phyloP scores from a whole-genome alignment of 2,329 filamentous ascomycete species.

The Pyricularia sp. region DNA sequence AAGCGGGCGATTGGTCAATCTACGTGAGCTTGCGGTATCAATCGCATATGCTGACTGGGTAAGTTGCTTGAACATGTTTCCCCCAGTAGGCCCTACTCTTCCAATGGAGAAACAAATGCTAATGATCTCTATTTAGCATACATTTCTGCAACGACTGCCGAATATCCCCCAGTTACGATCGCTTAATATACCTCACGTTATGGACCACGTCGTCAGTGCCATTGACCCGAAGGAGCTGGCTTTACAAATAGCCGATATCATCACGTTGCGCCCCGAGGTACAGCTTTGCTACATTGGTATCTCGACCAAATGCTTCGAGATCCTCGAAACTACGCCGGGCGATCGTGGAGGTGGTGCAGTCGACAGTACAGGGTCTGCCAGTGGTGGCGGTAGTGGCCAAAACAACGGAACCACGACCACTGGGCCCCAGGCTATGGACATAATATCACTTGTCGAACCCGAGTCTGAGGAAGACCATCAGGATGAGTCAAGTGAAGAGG shows the following conservation, averaged over 20 bases:
- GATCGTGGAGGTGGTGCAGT: conserved; percentile 24
- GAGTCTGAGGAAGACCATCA: conserved; percentile 31
- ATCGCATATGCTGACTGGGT: conserved; percentile 75
- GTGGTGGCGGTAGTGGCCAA: conserved; percentile 11
- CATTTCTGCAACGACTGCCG: conserved; percentile 67
- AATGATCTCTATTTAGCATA: conserved; percentile 46
- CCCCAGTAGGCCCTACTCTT: neutral
- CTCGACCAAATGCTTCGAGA: conserved; percentile 71
- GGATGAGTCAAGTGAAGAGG: conserved; percentile 30
- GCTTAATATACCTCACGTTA: conserved; percentile 18
- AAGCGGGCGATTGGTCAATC: conserved; percentile 62
- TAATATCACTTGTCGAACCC: conserved; percentile 6
- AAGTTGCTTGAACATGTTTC: conserved; percentile 22
- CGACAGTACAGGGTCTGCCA: conserved; percentile 5
- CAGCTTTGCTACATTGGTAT: conserved; percentile 72
- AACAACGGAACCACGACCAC: conserved; percentile 5
- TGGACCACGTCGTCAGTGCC: conserved; percentile 11
- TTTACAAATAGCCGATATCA: conserved; percentile 68
- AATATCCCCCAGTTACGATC: conserved; percentile 59
- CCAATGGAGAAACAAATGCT: conserved; percentile 7
- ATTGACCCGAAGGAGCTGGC: conserved; percentile 61
- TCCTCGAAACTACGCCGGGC: conserved; percentile 53
- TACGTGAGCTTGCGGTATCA: conserved; percentile 63
- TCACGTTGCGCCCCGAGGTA: conserved; percentile 66
- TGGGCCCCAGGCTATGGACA: conserved; percentile 3